phyloP scores from a whole-genome alignment of 305 asterid genomes.

The Nicotiana rustica region DNA sequence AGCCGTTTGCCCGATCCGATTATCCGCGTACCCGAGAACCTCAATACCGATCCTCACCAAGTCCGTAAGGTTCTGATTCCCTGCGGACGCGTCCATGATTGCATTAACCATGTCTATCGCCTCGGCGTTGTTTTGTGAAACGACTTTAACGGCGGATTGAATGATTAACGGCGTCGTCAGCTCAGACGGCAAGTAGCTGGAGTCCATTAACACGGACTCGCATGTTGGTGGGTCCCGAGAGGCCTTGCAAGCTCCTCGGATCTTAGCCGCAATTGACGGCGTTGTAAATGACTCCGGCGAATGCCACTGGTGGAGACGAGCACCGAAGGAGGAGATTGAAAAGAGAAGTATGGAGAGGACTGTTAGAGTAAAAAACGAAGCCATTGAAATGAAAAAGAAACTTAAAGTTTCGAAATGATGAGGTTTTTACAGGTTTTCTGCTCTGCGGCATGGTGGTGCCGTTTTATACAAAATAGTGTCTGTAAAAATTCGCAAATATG shows the following conservation, averaged over 20 bases:
- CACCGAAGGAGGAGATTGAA: conserved; percentile 39
- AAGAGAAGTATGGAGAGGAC: conserved; percentile 36
- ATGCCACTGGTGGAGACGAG: conserved; percentile 23
- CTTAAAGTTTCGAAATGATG: conserved; percentile 20
- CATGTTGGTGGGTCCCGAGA: conserved; percentile 60
- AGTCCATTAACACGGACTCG: conserved; percentile 41
- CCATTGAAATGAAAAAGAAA: conserved; percentile 49
- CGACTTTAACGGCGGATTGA: conserved; percentile 54
- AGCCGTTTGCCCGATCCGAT: conserved; percentile 41
- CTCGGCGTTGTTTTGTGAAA: conserved; percentile 38
- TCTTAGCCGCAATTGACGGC: background rate
- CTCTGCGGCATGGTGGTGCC: too few relatives aligned
- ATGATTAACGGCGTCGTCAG: conserved; percentile 47
- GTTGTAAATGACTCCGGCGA: background rate
- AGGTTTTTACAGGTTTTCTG: too few relatives aligned
- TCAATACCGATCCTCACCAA: conserved; percentile 52
- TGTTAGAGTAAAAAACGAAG: conserved; percentile 39
- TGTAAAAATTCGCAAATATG: too few relatives aligned
- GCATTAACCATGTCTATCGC: conserved; percentile 49
- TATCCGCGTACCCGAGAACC: conserved; percentile 47
- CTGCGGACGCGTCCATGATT: conserved; percentile 43
- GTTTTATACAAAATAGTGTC: too few relatives aligned
- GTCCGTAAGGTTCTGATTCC: conserved; percentile 48
- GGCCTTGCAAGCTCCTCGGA: conserved; percentile 59
- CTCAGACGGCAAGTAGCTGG: conserved; percentile 31